These are phyloP conservation scores for Orbilia javanica DNA, from an alignment of 2,329 filamentous ascomycete genomes.

Conservation along the genomic window DNA sequence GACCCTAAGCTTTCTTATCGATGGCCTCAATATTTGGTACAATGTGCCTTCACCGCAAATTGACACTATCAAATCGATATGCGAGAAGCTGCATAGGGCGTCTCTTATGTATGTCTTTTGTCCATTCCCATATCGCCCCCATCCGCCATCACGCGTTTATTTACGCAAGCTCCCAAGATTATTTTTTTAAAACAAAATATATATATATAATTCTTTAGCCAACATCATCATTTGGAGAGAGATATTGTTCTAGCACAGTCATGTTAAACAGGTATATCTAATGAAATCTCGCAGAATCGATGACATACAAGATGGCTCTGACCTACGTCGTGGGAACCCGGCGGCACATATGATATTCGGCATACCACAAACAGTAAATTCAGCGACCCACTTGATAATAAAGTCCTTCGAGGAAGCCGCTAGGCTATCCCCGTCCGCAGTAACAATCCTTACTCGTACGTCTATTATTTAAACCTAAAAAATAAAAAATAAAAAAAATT, in stretches of 20 bases:
- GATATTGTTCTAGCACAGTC: no score
- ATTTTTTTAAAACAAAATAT: no score
- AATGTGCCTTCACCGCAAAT: conserved; percentile 1
- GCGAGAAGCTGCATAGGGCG: conserved; percentile 12
- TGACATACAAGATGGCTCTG: conserved; percentile 22
- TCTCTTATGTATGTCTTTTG: conserved; percentile 16
- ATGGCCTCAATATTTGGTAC: conserved; percentile 44
- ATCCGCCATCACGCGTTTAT: no score
- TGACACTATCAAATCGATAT: conserved; percentile 26
- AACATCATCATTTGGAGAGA: no score
- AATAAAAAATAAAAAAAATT: no score
- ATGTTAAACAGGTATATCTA: not conserved
- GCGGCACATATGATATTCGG: conserved; percentile 21
- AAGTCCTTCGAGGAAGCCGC: conserved; percentile 2
- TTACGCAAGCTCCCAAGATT: no score
- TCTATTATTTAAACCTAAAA: not conserved
- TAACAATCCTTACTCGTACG: conserved; percentile 14
- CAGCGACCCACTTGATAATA: not conserved
- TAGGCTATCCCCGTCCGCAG: not conserved
- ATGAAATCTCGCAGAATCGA: not conserved
- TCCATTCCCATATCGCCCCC: no score
- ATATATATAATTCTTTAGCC: no score
- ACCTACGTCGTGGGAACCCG: conserved; percentile 2
- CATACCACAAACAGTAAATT: not conserved
- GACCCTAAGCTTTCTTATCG: conserved; percentile 13